Evolutionary conservation across 2,329 filamentous ascomycete genomes (phyloP), one percentile per base, ranked within the genome.

Genomic region (Alternaria postmessia): DNA sequence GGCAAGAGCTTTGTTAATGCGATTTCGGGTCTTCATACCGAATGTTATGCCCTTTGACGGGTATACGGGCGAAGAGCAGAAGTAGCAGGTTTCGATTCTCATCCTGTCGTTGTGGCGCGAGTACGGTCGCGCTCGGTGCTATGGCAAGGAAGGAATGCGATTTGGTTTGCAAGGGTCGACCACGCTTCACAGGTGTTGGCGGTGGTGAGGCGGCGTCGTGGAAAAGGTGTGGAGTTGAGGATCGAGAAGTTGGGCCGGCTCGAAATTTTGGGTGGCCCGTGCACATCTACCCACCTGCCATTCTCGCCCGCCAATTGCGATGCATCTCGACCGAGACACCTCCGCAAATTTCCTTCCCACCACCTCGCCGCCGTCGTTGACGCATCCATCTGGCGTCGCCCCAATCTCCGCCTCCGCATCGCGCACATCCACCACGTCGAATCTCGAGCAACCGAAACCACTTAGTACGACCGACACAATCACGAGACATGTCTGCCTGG

Each of bases 51-150:
- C 76, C 64, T 78, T 79, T 38, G 68, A 73, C 20, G 74, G 75
- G 61, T 78, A 78, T 9, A 79, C 76, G 49, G 89, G 89, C 72
- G 86, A 85, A 65, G 87, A 89, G 79, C 89, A 91, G 80, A 91
- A 90, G 76, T 90, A 89, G 79, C 57, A 59, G 32, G 57, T 59
- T 48, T 59, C 77, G 53, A 79, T 78, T 65, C 76, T 77, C 75
- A 78, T 79, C 38, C 51, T 65, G 59, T 42, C 62, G 62, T 36
- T 5, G 59, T 44, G 52, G 51, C 24, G 44, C 51, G 41, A 46
- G 7, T 54, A 51, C 32, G 52, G 51, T 54, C 26, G 39, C 32
- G 46, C 56, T 54, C 46, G 56, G 36, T 2, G 5, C 38, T 26
- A 8, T 36, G 7, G 14, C n/a, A 11, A 9, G 8, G 16, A 38